Percentiles rank a stretch among this genome's conserved stretches.
Evolutionary conservation across 2,329 filamentous ascomycete genomes (phyloP).

Genomic region (Cladosporium velox): DNA sequence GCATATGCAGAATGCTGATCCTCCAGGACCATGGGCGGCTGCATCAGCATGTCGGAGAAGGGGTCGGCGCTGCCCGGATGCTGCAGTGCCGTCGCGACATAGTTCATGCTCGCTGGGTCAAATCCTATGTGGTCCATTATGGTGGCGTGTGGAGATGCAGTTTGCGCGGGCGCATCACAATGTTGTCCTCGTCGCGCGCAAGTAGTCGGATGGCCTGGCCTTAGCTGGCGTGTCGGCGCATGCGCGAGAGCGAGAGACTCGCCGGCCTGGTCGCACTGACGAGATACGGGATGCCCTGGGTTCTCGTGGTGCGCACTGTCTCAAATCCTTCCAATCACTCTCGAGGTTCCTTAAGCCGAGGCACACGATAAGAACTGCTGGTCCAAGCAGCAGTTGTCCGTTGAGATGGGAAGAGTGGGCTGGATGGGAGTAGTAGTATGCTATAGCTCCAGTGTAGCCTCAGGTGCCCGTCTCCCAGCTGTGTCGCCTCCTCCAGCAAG

Average conservation of each 20-base stretch:
- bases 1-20: slow-evolving; percentile 60
- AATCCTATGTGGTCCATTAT: slow-evolving; percentile 21
- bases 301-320: slow-evolving; percentile 18
- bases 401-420: background rate
- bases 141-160: background rate
- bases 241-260: background rate
- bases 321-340: slow-evolving; percentile 12
- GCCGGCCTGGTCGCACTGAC: background rate
- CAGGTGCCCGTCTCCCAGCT: background rate
- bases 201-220: background rate
- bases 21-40: slow-evolving; percentile 53
- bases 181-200: background rate
- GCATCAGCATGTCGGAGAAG: slow-evolving; percentile 39
- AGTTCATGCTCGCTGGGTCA: slow-evolving; percentile 50
- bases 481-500: background rate
- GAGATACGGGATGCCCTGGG: slow-evolving; percentile 2
- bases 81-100: slow-evolving; percentile 57
- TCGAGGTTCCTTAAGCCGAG: slow-evolving; percentile 18
- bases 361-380: slow-evolving; percentile 18
- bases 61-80: slow-evolving; percentile 52
- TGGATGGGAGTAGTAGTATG: background rate
- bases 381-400: slow-evolving; percentile 3
- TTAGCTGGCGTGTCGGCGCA: slow-evolving; percentile 9
- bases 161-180: slow-evolving; percentile 11
- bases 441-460: slow-evolving; percentile 1